Conservation (phyloP, 2,329 filamentous ascomycete species). For the Cladosporium sp. region DNA sequence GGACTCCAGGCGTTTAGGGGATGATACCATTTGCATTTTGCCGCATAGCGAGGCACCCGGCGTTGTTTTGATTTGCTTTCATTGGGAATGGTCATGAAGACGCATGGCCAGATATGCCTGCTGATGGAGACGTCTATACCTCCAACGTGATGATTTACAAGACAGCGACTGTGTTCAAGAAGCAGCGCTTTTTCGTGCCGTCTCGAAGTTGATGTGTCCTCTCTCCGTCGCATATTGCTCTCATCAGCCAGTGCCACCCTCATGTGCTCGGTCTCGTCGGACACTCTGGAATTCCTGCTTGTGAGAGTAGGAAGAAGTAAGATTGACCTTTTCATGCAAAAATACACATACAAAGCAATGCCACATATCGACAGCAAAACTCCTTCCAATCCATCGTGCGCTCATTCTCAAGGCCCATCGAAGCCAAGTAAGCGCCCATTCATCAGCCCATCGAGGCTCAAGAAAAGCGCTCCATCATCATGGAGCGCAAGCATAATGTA, state of each 20-base stretch:
- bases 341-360: constrained; percentile 8
- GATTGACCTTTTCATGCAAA: constrained; percentile 2
- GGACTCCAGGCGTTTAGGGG: not conserved
- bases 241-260: not conserved
- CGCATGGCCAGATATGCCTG: not conserved
- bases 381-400: not conserved
- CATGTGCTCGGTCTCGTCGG: not conserved
- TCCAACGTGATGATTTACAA: not conserved
- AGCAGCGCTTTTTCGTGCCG: not conserved
- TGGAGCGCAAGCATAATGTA: constrained; percentile 14
- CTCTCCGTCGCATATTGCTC: not conserved
- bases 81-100: not conserved
- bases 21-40: constrained; percentile 11
- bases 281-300: not conserved
- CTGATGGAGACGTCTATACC: not conserved
- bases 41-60: constrained; percentile 19
- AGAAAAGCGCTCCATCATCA: not conserved
- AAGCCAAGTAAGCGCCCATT: too few relatives aligned
- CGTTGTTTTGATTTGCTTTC: not conserved
- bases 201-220: not conserved
- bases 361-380: not conserved
- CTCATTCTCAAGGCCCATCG: not conserved
- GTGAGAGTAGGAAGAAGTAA: not conserved
- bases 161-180: not conserved
- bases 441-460: too few relatives aligned